Evolutionary conservation across 805 yeast genomes (phyloP).

Genomic region (Kluyveromyces nonfermentans): DNA sequence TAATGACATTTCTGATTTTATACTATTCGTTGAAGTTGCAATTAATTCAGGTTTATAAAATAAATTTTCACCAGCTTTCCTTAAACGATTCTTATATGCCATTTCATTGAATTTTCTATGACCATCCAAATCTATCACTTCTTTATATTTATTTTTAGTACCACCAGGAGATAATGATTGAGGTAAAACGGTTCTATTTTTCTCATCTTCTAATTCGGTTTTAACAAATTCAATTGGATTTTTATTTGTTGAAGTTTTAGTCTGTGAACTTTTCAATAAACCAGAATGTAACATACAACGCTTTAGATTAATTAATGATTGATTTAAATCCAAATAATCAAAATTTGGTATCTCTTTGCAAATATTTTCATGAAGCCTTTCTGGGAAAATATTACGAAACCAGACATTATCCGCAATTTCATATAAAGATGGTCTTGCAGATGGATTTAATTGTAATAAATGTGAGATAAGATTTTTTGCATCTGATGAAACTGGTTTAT

Average conservation of each 20-base stretch:
- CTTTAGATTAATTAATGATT: conserved; percentile 59
- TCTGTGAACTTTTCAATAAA: conserved; percentile 30
- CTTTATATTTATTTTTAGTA: conserved; percentile 79
- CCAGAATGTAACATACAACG: conserved; percentile 59
- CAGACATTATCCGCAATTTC: conserved; percentile 76
- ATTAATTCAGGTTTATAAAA: conserved; percentile 20
- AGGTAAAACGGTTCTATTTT: conserved; percentile 64
- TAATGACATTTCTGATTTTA: conserved; percentile 31
- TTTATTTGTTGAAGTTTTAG: conserved; percentile 27
- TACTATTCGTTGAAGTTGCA: conserved; percentile 29
- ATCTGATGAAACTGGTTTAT: conserved; percentile 52
- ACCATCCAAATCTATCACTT: conserved; percentile 38
- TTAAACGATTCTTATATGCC: conserved; percentile 28
- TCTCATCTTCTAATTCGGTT: conserved; percentile 61
- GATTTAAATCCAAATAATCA: conserved; percentile 45
- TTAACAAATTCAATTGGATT: conserved; percentile 63
- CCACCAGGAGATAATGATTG: conserved; percentile 88
- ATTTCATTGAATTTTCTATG: conserved; percentile 27
- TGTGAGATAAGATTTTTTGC: conserved; percentile 67
- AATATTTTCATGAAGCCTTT: conserved; percentile 41
- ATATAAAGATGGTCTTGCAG: conserved; percentile 69
- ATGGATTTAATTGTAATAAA: conserved; percentile 69
- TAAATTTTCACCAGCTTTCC: conserved; percentile 28
- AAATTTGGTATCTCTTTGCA: conserved; percentile 53
- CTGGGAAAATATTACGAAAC: conserved; percentile 83